These are phyloP conservation scores for Cucurbita ficifolia DNA, from an alignment of 306 rosid species.

Conservation along the genomic window DNA sequence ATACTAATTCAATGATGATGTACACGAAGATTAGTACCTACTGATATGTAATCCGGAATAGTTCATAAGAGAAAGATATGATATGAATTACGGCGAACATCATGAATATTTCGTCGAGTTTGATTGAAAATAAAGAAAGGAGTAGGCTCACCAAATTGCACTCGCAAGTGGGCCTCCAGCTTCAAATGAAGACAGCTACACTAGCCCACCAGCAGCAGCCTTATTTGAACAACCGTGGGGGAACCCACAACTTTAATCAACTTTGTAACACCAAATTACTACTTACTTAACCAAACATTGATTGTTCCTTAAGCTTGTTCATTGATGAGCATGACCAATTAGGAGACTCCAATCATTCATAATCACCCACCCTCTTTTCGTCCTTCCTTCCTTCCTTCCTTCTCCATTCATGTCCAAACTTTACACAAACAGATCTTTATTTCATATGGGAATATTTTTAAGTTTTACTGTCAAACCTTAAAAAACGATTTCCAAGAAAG, in stretches of 20 bases:
- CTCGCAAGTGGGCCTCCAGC: slow-evolving; percentile 4
- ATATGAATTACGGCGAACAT: no score
- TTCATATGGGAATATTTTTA: no score
- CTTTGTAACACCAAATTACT: neutral
- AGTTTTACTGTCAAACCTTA: neutral
- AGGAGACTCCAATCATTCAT: neutral
- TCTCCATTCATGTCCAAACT: no score
- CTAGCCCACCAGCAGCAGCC: neutral
- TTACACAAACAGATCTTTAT: no score
- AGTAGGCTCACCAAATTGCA: neutral
- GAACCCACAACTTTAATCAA: neutral
- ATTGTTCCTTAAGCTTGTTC: neutral
- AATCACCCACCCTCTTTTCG: no score
- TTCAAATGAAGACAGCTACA: neutral
- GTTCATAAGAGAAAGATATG: no score
- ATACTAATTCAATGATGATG: no score
- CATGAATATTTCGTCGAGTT: neutral
- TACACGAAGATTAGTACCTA: no score
- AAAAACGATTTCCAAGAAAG: neutral
- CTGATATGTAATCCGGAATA: no score
- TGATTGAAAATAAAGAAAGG: no score
- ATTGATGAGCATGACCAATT: neutral
- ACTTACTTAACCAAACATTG: no score
- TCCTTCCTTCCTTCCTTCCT: no score
- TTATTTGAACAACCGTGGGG: neutral